Percentiles rank a stretch among this genome's conserved stretches.
Conservation (phyloP, 2,329 filamentous ascomycete genomes). For the Orbilia quercus region DNA sequence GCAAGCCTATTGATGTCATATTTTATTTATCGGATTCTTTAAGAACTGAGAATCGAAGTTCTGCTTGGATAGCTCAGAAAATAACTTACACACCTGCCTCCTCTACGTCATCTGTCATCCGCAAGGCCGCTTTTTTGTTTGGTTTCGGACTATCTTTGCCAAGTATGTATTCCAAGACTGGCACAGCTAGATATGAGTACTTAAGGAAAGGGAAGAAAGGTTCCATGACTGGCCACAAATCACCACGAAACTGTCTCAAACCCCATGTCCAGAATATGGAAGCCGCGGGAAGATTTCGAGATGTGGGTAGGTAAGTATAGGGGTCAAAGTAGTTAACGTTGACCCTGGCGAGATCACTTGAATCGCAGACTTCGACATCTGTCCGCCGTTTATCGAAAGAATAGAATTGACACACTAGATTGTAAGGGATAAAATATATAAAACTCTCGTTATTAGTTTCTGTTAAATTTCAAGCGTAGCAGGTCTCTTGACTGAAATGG, state of each 20-base stretch:
- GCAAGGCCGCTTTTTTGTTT: conserved; percentile 14
- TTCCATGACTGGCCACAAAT: conserved; percentile 20
- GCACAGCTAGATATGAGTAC: conserved; percentile 15
- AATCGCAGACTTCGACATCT: conserved; percentile 31
- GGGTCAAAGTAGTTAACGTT: conserved; percentile 19
- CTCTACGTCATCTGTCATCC: conserved; percentile 17
- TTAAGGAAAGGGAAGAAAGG: conserved; percentile 21
- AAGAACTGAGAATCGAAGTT: neutral
- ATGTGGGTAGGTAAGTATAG: neutral
- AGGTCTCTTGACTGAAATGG: no score
- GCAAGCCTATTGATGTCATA: conserved; percentile 7
- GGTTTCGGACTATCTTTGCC: conserved; percentile 8
- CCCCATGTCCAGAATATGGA: conserved; percentile 47
- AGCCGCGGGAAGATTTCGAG: conserved; percentile 14
- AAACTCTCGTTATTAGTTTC: no score
- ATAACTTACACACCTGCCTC: conserved; percentile 29
- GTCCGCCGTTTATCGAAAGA: conserved; percentile 15
- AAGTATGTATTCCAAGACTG: conserved; percentile 18
- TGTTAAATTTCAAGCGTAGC: no score
- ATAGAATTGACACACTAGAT: conserved; percentile 41
- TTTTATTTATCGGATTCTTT: neutral
- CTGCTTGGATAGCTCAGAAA: no score
- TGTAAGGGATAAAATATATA: neutral
- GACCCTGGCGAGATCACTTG: neutral
- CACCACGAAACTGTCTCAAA: neutral